Evolutionary conservation across 352 stramenopile species (phyloP), one percentile per base, ranked within the genome.

Genomic region (Thalassiosira livingstoniorum): DNA sequence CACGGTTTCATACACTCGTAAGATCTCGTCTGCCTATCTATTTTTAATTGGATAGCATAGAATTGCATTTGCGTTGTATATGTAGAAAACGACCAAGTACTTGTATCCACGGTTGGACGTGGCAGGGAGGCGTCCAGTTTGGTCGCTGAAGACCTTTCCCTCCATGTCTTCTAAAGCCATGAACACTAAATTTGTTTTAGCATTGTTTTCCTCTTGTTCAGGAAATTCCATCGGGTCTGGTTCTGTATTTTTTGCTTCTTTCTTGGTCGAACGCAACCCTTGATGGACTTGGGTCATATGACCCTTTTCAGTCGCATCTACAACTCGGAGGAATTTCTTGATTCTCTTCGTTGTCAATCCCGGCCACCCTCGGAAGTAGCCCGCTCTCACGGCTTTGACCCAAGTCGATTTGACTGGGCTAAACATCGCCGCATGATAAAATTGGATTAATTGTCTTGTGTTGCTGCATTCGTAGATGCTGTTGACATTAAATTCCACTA

Each of bases 391-490:
- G 1, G 53, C 21, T 4, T 15, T 25, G 4, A 61, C n/a, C 53
- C 53, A 61, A 13, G 53, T 61, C 2, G 53, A 61, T 32, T 61
- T 61, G 18, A 1, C 2, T 4, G 53, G 53, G 34, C n/a, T n/a
- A n/a, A n/a, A n/a, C 54, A 62, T 62, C 13, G 54, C 37, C 2
- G 54, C 54, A 34, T 62, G 54, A 21, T 62, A 62, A 34, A 62
- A 62, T 21, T 4, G 2, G 18, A 62, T 62, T 4, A 62, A 31
- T 62, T 62, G 54, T 4, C 25, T 21, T 62, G 54, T 62, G 4
- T 31, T 62, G 34, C 37, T 21, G 25, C 54, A 62, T 62, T 62
- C 54, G 25, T 62, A 62, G 54, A 62, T 31, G 54, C 54, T 62
- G 25, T 62, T 62, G n/a, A 21, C 54, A 7, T 39, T 7, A 23